Evolutionary conservation across 2,329 filamentous ascomycete species (phyloP).

Genomic region (Bertia moriformis): DNA sequence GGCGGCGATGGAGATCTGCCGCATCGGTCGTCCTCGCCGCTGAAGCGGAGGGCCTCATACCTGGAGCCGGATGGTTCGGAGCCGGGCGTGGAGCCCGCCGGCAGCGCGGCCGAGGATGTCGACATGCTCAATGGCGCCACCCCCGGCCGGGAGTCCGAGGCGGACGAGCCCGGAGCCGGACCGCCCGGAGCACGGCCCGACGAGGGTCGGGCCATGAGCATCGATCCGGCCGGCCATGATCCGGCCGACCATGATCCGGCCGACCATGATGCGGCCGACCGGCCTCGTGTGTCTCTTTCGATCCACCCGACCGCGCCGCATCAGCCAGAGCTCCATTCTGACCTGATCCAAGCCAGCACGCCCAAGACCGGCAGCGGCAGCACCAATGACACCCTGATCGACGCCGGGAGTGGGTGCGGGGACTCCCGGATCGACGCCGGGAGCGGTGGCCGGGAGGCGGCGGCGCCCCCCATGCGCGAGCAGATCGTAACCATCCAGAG

Average conservation of each 20-base stretch:
- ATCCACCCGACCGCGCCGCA: too few relatives aligned
- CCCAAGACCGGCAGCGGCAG: too few relatives aligned
- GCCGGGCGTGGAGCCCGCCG: constrained; percentile 15
- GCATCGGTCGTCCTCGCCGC: constrained; percentile 47
- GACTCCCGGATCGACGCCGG: too few relatives aligned
- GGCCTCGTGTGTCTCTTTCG: too few relatives aligned
- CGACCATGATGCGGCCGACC: too few relatives aligned
- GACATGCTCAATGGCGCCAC: constrained; percentile 23
- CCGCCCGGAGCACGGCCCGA: neutral
- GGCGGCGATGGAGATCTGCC: constrained; percentile 40
- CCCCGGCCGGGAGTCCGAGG: neutral
- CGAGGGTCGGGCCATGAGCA: neutral
- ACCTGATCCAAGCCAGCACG: too few relatives aligned
- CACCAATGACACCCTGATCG: too few relatives aligned
- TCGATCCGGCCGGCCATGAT: neutral
- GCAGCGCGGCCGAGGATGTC: constrained; percentile 27
- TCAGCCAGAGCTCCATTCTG: too few relatives aligned
- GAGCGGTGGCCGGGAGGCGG: too few relatives aligned
- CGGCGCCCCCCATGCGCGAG: constrained; percentile 36
- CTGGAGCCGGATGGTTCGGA: constrained; percentile 32
- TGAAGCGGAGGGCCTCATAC: constrained; percentile 49
- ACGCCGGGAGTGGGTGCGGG: too few relatives aligned
- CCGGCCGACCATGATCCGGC: too few relatives aligned
- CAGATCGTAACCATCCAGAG: constrained; percentile 63
- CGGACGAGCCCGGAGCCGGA: neutral